Evolutionary conservation across 2,329 filamentous ascomycete genomes (phyloP), one percentile per base, ranked within the genome.

Genomic region (Orbilia blumenaviensis): DNA sequence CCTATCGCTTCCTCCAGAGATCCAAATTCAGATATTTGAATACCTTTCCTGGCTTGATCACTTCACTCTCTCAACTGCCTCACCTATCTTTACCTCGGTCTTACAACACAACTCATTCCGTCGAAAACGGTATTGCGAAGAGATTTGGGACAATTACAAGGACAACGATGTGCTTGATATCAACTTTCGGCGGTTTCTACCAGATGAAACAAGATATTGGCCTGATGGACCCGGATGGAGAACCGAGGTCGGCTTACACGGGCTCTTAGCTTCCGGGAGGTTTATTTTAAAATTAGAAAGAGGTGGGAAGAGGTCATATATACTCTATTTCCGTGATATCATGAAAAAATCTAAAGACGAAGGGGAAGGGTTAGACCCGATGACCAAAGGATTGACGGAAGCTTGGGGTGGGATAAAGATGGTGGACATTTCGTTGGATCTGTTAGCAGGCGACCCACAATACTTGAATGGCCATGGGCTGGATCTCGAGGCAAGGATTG

Each of bases 31-130:
- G 23, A 64, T 64, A 32, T 14, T 64, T 10, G 10, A 46, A 6
- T 21, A 64, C 29, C 29, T 64, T 18, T 8, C 41, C 6, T 63
- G 58, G 58, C 34, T 54, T 1, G 67, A 72, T 27, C 67, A 72
- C 18, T 64, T 58, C 16, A 52, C 34, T 8, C 50, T 72, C 7
- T 29, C 60, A 5, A 36, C 23, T n/a, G 60, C 48, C 3, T 41
- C 42, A 3, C 67, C 50, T 0, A 1, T 50, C 10, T 66, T 52
- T 29, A 18, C 29, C 10, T 18, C 60, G 7, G 16, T 72, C 14
- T 36, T 72, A 23, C 27, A 58, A 32, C 52, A 56, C 52, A 38
- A 36, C 4, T 23, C 32, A 7, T 56, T 56, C 32, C 52, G 52
- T 38, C 52, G 52, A 7, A 38, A 38, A 16, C 52, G 52, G 0